A percentile compares a stretch with the other conserved stretches of the same genome.
Conservation (phyloP, 208 protist genomes). For the Wallacemonas sp. region DNA sequence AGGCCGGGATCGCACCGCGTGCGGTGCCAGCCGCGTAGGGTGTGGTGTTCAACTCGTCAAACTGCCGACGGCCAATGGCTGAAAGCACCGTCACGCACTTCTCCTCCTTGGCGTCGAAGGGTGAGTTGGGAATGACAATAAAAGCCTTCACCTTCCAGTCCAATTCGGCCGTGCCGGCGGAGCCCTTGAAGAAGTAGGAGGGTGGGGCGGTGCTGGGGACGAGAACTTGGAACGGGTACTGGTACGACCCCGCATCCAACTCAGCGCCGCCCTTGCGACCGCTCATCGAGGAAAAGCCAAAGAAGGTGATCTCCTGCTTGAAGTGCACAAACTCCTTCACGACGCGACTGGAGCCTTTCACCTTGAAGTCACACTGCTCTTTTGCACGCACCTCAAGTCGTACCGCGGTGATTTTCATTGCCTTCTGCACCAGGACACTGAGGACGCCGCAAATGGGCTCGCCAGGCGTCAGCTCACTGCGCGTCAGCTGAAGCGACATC, state of each 20-base stretch:
- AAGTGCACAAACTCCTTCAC: constrained; percentile 29
- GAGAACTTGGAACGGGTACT: constrained; percentile 34
- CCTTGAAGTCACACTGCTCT: constrained; percentile 1
- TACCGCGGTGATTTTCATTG: constrained; percentile 5
- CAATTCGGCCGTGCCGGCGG: constrained; percentile 10
- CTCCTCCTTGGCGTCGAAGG: constrained; percentile 28
- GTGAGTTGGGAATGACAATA: constrained; percentile 33
- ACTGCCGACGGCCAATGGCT: constrained; percentile 15
- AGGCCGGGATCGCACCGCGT: not conserved
- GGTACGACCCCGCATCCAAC: constrained; percentile 28
- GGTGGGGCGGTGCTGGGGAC: constrained; percentile 25
- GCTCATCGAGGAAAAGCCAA: constrained; percentile 36
- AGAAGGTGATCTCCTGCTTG: constrained; percentile 39
- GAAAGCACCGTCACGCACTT: constrained; percentile 13
- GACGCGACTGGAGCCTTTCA: not conserved
- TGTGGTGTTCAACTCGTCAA: not conserved
- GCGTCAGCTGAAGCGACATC: constrained; percentile 1
- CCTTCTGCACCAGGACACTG: constrained; percentile 4
- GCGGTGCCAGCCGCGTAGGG: not conserved
- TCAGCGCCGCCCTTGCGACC: constrained; percentile 29
- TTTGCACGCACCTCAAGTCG: constrained; percentile 11
- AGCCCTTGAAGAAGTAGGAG: constrained; percentile 16
- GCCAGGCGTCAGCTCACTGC: not conserved
- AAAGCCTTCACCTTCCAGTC: constrained; percentile 26
- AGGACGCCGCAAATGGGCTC: constrained; percentile 6